Evolutionary conservation across 345 rosid species (phyloP), one percentile per base, ranked within the genome.

Genomic region (Brassica cretica): DNA sequence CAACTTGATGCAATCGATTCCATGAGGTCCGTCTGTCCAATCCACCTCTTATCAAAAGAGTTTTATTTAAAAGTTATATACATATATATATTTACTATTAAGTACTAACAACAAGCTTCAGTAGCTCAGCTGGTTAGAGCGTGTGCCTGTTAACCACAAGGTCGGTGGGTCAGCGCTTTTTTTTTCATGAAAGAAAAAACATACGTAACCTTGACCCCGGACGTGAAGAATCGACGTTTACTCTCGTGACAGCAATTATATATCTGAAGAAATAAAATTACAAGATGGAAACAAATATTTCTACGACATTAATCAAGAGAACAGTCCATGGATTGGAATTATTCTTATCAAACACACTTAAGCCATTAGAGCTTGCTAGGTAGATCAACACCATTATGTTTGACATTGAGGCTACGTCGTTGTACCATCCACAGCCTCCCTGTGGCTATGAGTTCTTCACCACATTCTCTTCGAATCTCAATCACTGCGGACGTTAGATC

Each of bases 61-160:
- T 35, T 19, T 58, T 1, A 0, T 4, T 56, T 10, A 10, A 16
- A 3, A 35, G 41, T 6, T 18, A 6, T 27, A 2, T 25, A 12
- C n/a, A 14, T 4, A 6, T 27, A 2, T 25, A 25, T 12, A 14
- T 4, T 0, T 24, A 1, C 8, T 6, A 15, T n/a, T 41, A 0
- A 6, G 0, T 3, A 1, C 0, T 37, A 67, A 10, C 14, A 59
- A 3, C 0, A 0, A 6, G 92, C 93, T 88, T 88, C 88, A 89
- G 81, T 90, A 88, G 93, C 93, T 93, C 97, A 90, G 92, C 82
- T 88, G 97, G 94, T 78, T 89, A 87, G 95, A 88, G 89, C 92
- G 91, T 90, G 91, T 88, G 90, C 94, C 90, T 88, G 89, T 90
- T 90, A 90, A 94, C 93, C 91, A 84, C 89, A 90, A 91, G 90